These are phyloP conservation scores for Fusarium stilboides DNA, from an alignment of 2,329 filamentous ascomycete species.

Conservation along the genomic window DNA sequence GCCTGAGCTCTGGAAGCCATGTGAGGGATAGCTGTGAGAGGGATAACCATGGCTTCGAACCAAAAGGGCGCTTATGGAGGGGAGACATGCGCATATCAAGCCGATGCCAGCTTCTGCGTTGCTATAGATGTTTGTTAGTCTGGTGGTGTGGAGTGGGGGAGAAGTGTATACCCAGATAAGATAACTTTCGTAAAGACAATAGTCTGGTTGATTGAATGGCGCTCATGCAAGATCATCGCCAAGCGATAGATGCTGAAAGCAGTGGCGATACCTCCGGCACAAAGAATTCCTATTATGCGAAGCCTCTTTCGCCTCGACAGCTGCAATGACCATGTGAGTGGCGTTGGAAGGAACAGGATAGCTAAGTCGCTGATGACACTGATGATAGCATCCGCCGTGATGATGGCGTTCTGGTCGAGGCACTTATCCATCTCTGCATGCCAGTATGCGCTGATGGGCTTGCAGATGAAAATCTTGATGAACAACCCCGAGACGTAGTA, in stretches of 20 bases:
- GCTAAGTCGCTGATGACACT: constrained; percentile 40
- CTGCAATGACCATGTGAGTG: constrained; percentile 38
- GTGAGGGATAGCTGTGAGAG: constrained; percentile 21
- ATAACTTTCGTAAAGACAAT: constrained; percentile 41
- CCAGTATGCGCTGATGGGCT: constrained; percentile 61
- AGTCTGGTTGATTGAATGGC: constrained; percentile 32
- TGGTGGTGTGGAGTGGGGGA: accelerated
- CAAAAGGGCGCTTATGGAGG: constrained; percentile 38
- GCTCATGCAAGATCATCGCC: constrained; percentile 31
- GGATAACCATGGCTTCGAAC: constrained; percentile 41
- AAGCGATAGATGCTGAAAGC: constrained; percentile 40
- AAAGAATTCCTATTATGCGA: constrained; percentile 38
- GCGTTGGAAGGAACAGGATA: constrained; percentile 33
- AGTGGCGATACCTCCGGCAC: constrained; percentile 39
- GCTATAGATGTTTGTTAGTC: not conserved
- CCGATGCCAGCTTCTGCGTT: constrained; percentile 43
- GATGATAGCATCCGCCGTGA: constrained; percentile 40
- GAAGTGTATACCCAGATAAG: constrained; percentile 28
- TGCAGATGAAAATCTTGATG: constrained; percentile 62
- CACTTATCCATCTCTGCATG: constrained; percentile 50
- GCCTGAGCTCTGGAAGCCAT: constrained; percentile 38
- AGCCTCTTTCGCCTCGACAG: constrained; percentile 31
- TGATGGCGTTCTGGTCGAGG: constrained; percentile 52
- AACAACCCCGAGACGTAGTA: constrained; percentile 60
- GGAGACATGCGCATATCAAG: constrained; percentile 39